Evolutionary conservation across 2,329 filamentous ascomycete genomes (phyloP), one percentile per base, ranked within the genome.

Genomic region (Westerdykella aurantiaca): DNA sequence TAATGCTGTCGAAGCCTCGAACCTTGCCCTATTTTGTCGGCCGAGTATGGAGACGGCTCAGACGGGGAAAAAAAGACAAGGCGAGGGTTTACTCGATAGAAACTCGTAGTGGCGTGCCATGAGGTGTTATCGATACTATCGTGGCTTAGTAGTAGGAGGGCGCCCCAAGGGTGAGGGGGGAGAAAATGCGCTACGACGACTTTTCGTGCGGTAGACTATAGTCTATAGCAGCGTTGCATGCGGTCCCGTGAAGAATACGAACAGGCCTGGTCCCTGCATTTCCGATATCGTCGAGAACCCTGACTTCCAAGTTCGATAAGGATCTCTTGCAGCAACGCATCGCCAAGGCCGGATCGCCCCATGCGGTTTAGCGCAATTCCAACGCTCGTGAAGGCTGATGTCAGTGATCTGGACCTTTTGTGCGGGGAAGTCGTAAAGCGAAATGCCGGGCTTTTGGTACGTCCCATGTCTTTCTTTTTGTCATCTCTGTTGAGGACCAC

Each of bases 21-120:
- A 29, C 25, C 25, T 29, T 3, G 25, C 7, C 25, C 25, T 29
- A 9, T 29, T 12, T 12, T 29, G 25, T 29, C 25, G 25, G 25
- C 25, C 25, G 25, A 29, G 11, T 29, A 12, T 29, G 25, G 25
- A 12, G 25, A 29, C 11, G 25, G n/a, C n/a, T n/a, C n/a, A n/a
- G n/a, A n/a, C 10, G 18, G 18, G 18, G 6, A 21, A 21, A 21
- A 21, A 21, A 21, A 21, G 18, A 21, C 18, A 3, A 21, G 18
- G 18, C 3, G 33, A 16, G 17, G 33, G n/a, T 40, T 66, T 65
- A 65, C 64, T 67, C 60, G 61, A 67, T 66, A 52, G 49, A 52
- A 59, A 59, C 47, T 53, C 44, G 48, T 53, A 52, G 44, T 37
- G 46, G 43, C 34, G n/a, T n/a, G 43, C 48, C 46, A 52, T 47